phyloP scores from a whole-genome alignment of 257 asterid species.

The Gentiana dahurica region DNA sequence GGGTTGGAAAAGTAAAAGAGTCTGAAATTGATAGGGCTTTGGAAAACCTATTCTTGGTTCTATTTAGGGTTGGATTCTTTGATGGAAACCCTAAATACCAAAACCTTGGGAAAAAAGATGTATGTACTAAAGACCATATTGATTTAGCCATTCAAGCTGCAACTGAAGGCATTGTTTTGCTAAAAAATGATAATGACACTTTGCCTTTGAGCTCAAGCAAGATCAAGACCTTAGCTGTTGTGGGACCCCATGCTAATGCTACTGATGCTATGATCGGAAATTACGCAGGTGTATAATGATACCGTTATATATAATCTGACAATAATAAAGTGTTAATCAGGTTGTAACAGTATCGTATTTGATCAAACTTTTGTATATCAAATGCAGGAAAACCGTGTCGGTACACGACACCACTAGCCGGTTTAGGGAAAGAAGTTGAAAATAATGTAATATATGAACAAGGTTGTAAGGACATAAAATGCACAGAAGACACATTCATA shows the following conservation, averaged over 20 bases:
- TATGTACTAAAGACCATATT: constrained; percentile 24
- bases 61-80: constrained; percentile 42
- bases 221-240: constrained; percentile 22
- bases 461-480: too few relatives aligned
- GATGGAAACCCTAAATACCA: constrained; percentile 30
- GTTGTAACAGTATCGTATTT: too few relatives aligned
- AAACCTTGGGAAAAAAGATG: constrained; percentile 19
- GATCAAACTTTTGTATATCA: too few relatives aligned
- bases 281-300: constrained; percentile 21
- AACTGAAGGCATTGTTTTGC: constrained; percentile 39
- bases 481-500: too few relatives aligned
- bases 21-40: constrained; percentile 24
- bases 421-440: too few relatives aligned
- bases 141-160: constrained; percentile 42
- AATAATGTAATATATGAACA: too few relatives aligned
- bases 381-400: too few relatives aligned
- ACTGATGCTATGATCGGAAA: constrained; percentile 32
- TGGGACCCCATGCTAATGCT: constrained; percentile 44
- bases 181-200: constrained; percentile 23
- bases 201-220: constrained; percentile 20
- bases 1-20: constrained; percentile 25
- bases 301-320: too few relatives aligned
- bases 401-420: too few relatives aligned
- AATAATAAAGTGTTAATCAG: too few relatives aligned
- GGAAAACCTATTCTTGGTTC: constrained; percentile 18